A percentile compares a stretch with the other conserved stretches of the same genome.
Conservation (phyloP, 1,284 basidiomycete species). For the Termitomyces sp. region DNA sequence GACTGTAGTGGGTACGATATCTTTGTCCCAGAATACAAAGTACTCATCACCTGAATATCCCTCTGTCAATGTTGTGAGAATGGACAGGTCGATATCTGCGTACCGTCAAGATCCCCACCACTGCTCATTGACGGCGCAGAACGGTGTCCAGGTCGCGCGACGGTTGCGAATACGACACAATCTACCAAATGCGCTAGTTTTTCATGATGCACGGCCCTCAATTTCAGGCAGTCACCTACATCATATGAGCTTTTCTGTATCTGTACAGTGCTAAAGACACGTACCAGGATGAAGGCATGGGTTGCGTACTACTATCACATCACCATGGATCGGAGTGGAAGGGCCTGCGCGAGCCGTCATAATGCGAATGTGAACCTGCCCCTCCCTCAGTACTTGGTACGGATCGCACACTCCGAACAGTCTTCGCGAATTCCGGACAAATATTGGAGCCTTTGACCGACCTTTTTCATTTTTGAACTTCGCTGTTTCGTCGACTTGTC, state of each 20-base stretch:
- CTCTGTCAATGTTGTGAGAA: not conserved
- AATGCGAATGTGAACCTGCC: conserved; percentile 57
- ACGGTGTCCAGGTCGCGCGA: conserved; percentile 48
- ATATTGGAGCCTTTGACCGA: conserved; percentile 50
- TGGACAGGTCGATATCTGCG: not conserved
- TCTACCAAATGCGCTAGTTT: conserved; percentile 52
- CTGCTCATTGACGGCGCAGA: conserved; percentile 66
- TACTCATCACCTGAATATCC: conserved; percentile 49
- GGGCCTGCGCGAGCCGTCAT: conserved; percentile 45
- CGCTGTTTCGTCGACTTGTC: conserved; percentile 46
- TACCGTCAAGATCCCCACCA: conserved; percentile 58
- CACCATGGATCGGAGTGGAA: conserved; percentile 50
- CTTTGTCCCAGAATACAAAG: conserved; percentile 63
- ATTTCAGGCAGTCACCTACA: conserved; percentile 57
- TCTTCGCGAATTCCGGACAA: conserved; percentile 54
- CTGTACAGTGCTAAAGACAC: conserved; percentile 1
- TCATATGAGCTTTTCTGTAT: not conserved
- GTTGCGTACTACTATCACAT: conserved; percentile 60
- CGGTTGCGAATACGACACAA: conserved; percentile 60
- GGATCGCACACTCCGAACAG: conserved; percentile 66
- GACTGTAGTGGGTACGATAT: conserved; percentile 49
- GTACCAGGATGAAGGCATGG: conserved; percentile 62
- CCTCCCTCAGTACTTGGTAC: conserved; percentile 53
- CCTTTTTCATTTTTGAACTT: conserved; percentile 48
- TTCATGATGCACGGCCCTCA: conserved; percentile 49